Evolutionary conservation across 345 rosid genomes (phyloP).

Genomic region (Murraya koenigii): DNA sequence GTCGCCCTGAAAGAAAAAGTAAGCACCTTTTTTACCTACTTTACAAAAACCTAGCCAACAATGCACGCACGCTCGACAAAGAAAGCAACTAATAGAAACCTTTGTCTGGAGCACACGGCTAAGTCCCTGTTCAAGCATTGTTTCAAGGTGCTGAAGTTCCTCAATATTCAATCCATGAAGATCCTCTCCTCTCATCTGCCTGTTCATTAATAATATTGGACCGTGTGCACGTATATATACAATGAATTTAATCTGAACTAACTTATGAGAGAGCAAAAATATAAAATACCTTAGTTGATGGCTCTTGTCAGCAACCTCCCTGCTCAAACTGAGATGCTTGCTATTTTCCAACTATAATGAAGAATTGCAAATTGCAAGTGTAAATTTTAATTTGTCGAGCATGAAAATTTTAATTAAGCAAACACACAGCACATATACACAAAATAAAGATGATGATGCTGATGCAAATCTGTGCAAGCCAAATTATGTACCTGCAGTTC

Average conservation of each 20-base stretch:
- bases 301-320: constrained; percentile 55
- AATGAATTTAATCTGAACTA: background rate
- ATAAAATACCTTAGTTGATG: constrained; percentile 42
- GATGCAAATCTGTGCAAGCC: background rate
- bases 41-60: no score
- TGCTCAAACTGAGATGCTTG: constrained; percentile 38
- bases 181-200: constrained; percentile 58
- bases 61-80: background rate
- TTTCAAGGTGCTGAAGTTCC: constrained; percentile 47
- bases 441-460: background rate
- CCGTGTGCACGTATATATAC: no score
- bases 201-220: constrained; percentile 4
- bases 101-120: constrained; percentile 31
- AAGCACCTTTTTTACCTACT: background rate
- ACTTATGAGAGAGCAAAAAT: background rate
- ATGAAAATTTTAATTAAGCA: background rate
- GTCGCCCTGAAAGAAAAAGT: constrained; percentile 35
- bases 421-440: background rate
- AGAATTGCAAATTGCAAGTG: background rate
- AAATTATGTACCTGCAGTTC: constrained; percentile 49
- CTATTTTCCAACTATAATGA: constrained; percentile 45
- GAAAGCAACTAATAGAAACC: constrained; percentile 15
- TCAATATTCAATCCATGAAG: constrained; percentile 47
- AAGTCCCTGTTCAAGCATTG: constrained; percentile 44
- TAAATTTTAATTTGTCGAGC: background rate